Evolutionary conservation across 345 rosid genomes (phyloP).

Genomic region (Rhodamnia argentea): DNA sequence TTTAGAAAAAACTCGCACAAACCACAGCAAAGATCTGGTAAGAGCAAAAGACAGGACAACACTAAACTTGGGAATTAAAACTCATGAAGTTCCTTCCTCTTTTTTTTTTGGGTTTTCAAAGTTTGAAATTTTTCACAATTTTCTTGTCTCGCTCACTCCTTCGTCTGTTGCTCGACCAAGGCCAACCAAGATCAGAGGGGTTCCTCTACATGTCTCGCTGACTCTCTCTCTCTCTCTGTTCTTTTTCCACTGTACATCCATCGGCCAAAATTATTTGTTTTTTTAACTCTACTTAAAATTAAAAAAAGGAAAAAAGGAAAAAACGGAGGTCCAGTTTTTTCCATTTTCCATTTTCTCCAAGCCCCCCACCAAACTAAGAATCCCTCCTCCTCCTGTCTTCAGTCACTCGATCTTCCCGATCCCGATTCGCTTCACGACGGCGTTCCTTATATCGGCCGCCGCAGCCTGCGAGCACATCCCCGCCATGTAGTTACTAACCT

Average conservation of each 20-base stretch:
- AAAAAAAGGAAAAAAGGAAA: background rate
- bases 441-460: conserved; percentile 42
- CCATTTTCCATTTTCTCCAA: background rate
- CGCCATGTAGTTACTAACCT: conserved; percentile 70
- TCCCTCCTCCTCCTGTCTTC: background rate
- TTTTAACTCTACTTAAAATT: background rate
- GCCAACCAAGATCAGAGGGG: background rate
- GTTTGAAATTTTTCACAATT: background rate
- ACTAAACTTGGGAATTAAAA: background rate
- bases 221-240: background rate
- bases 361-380: background rate
- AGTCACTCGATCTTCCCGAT: conserved; percentile 8
- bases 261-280: background rate
- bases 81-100: background rate
- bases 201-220: background rate
- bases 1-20: background rate
- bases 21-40: background rate
- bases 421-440: conserved; percentile 39
- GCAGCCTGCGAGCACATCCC: conserved; percentile 8
- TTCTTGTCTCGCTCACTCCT: background rate
- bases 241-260: background rate
- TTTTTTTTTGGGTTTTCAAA: background rate
- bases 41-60: background rate
- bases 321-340: background rate
- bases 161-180: background rate